Evolutionary conservation across 2,329 filamentous ascomycete species (phyloP), one percentile per base, ranked within the genome.

Genomic region (Microcyclosporella mali): DNA sequence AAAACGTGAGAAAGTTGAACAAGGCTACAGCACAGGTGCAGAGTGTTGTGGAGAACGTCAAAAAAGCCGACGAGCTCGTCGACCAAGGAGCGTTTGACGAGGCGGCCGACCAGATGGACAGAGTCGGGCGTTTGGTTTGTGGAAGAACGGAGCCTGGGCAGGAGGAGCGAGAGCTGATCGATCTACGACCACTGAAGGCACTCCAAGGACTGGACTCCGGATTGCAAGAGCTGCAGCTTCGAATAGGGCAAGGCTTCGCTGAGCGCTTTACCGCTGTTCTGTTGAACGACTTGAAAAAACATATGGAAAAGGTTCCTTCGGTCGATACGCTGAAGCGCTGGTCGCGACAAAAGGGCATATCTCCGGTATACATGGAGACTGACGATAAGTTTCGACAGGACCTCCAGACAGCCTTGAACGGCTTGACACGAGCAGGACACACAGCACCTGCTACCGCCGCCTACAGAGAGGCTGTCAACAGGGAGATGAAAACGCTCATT

Each of bases 231-330:
- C 69, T 98, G 36, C 81, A 88, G 45, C 78, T 81, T 51, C 82
- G 87, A 2, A 87, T 95, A 45, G 92, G 92, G 16, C 88, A 84
- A 63, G 85, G 82, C 0, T 97, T 89, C 59, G 89, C 97, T 62
- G 70, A 76, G 2, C 81, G 82, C 33, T 94, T 97, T 56, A 72
- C 92, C 21, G 78, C 81, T 46, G 78, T 85, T 19, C 72, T 98
- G 14, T 73, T 97, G 21, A 75, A 74, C 2, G 92, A 98, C 64
- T 66, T 97, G 31, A 79, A 85, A 39, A 73, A 77, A n/a, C 92
- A 98, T 61, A 74, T 88, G 19, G 81, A 85, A 40, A 78, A 74
- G 2, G 82, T 92, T 2, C 80, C 87, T 1, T 69, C 70, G 1
- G 69, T 79, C 27, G 82, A 87, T 36, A 90, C 94, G 1, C 68